Evolutionary conservation across 169 alveolate species (phyloP).

Genomic region (Plasmodium knowlesi): DNA sequence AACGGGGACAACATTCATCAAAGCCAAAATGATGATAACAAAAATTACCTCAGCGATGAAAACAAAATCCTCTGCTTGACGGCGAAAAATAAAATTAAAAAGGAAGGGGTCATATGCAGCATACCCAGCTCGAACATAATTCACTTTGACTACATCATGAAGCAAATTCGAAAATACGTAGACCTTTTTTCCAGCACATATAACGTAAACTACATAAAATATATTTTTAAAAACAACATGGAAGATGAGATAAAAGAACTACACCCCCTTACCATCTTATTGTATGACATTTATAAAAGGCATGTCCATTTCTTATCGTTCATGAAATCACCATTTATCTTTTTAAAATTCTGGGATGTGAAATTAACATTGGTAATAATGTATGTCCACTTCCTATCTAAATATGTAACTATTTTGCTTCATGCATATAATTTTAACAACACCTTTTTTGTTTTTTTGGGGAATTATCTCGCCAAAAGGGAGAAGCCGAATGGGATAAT

Average conservation of each 20-base stretch:
- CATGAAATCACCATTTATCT: slow-evolving; percentile 56
- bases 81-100: slow-evolving; percentile 30
- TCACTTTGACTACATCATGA: slow-evolving; percentile 23
- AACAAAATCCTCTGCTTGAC: slow-evolving; percentile 30
- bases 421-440: slow-evolving; percentile 54
- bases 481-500: not conserved
- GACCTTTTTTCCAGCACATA: slow-evolving; percentile 9
- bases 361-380: slow-evolving; percentile 57
- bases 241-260: slow-evolving; percentile 38
- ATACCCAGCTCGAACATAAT: slow-evolving; percentile 52
- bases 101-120: slow-evolving; percentile 14
- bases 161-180: slow-evolving; percentile 37
- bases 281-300: slow-evolving; percentile 57
- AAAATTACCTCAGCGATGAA: not conserved
- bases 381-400: slow-evolving; percentile 49
- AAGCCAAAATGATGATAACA: not conserved
- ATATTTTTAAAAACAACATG: slow-evolving; percentile 61
- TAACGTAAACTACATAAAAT: slow-evolving; percentile 59
- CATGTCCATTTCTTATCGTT: slow-evolving; percentile 27
- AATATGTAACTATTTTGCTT: slow-evolving; percentile 46
- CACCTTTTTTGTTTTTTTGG: slow-evolving; percentile 12
- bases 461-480: slow-evolving; percentile 5
- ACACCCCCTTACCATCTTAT: slow-evolving; percentile 22
- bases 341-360: slow-evolving; percentile 72
- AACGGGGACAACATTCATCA: not conserved